These are phyloP conservation scores for Rhodosporidiobolus odoratus DNA, from an alignment of 768 basidiomycete species.

Conservation along the genomic window DNA sequence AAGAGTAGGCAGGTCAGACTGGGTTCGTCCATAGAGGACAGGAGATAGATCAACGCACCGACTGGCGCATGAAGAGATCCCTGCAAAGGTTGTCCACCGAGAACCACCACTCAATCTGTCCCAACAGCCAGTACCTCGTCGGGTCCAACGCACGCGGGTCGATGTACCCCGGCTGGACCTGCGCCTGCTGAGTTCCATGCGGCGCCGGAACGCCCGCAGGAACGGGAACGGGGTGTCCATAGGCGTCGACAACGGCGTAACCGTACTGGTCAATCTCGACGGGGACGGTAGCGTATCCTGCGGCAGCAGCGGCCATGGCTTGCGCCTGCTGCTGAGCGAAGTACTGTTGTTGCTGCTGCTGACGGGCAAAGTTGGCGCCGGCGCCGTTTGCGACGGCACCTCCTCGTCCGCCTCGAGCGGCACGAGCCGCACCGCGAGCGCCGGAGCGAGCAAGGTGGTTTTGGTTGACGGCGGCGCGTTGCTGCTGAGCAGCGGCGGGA, in stretches of 20 bases:
- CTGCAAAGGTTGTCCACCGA: conserved; percentile 83
- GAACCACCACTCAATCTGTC: conserved; percentile 84
- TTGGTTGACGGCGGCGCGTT: not conserved
- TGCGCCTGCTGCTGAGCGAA: conserved; percentile 15
- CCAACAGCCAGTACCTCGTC: conserved; percentile 62
- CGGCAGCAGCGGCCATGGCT: not conserved
- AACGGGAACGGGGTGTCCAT: conserved; percentile 19
- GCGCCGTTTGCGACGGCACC: not conserved
- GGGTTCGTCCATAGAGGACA: not conserved
- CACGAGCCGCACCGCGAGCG: conserved; percentile 9
- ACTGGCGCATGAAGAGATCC: conserved; percentile 74
- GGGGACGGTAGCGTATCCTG: conserved; percentile 20
- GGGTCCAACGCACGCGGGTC: conserved; percentile 53
- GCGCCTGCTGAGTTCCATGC: conserved; percentile 3
- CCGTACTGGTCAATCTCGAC: conserved; percentile 17
- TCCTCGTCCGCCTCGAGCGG: not conserved
- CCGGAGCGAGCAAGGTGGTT: not conserved
- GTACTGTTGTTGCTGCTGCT: not conserved
- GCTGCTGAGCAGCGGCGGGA: conserved; percentile 6
- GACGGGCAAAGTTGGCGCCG: not conserved
- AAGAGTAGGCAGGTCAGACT: not conserved
- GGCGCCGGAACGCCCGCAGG: conserved; percentile 7
- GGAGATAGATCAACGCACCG: conserved; percentile 42
- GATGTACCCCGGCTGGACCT: conserved; percentile 8
- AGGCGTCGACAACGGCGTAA: conserved; percentile 19